A percentile compares a stretch with the other conserved stretches of the same genome.
These are phyloP conservation scores for Fomitopsis betulina DNA, from an alignment of 1,284 basidiomycete genomes.

Conservation along the genomic window DNA sequence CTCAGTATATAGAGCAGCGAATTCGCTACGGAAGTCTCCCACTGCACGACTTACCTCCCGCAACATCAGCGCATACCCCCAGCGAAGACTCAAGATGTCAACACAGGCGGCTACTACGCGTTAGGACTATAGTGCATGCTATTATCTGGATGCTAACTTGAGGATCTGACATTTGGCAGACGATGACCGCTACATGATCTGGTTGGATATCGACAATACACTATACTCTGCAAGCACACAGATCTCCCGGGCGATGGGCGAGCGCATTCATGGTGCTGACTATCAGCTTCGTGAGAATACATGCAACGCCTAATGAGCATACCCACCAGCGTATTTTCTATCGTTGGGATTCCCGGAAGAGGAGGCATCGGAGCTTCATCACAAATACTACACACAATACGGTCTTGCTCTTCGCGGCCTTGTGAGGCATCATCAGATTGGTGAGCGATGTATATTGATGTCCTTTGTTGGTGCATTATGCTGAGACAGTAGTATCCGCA, in stretches of 20 bases:
- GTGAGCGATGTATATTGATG: slow-evolving; percentile 33
- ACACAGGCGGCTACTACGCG: background rate
- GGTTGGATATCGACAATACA: slow-evolving; percentile 88
- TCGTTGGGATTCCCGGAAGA: slow-evolving; percentile 62
- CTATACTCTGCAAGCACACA: slow-evolving; percentile 73
- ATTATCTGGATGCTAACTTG: background rate
- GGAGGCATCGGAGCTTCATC: slow-evolving; percentile 71
- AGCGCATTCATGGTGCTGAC: slow-evolving; percentile 65
- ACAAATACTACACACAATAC: slow-evolving; percentile 74
- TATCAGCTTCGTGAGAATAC: background rate
- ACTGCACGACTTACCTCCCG: background rate
- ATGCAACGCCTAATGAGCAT: background rate
- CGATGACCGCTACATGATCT: slow-evolving; percentile 61
- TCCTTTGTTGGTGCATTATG: background rate
- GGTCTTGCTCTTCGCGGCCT: slow-evolving; percentile 85
- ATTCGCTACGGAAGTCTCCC: background rate
- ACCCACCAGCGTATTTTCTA: slow-evolving; percentile 65
- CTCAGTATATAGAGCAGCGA: background rate
- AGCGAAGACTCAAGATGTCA: background rate
- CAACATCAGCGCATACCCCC: background rate
- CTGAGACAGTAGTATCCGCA: slow-evolving; percentile 20
- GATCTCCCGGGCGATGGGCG: slow-evolving; percentile 79
- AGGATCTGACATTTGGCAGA: background rate
- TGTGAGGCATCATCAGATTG: slow-evolving; percentile 74
- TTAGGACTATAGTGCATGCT: background rate